Evolutionary conservation across 2,329 filamentous ascomycete genomes (phyloP).

Genomic region (Exophiala lecanii-corni): DNA sequence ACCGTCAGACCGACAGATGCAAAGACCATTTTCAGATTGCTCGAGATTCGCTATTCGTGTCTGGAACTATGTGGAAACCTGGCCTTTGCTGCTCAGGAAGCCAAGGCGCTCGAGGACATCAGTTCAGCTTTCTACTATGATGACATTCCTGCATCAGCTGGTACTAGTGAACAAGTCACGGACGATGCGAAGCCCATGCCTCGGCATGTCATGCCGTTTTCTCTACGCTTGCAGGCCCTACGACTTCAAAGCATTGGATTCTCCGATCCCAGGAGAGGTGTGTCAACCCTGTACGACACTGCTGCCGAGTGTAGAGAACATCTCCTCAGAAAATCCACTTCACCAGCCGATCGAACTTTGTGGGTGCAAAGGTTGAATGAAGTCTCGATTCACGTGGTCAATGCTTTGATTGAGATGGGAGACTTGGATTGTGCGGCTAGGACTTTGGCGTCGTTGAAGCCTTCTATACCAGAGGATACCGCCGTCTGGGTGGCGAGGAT

Average conservation of each 20-base stretch:
- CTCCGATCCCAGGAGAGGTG: conserved; percentile 73
- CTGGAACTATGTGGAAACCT: conserved; percentile 73
- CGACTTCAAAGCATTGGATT: conserved; percentile 82
- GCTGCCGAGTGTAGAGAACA: conserved; percentile 68
- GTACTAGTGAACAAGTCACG: conserved; percentile 37
- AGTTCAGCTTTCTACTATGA: conserved; percentile 52
- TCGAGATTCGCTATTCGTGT: conserved; percentile 78
- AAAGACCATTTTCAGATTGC: conserved; percentile 65
- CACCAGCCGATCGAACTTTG: conserved; percentile 53
- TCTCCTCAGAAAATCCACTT: conserved; percentile 48
- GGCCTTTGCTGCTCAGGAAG: conserved; percentile 62
- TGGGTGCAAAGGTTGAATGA: conserved; percentile 73
- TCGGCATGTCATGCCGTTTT: conserved; percentile 78
- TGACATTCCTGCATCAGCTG: conserved; percentile 4
- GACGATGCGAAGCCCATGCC: conserved; percentile 62
- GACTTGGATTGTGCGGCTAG: conserved; percentile 74
- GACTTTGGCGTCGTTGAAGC: conserved; percentile 61
- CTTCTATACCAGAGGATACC: conserved; percentile 27
- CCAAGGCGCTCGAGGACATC: conserved; percentile 58
- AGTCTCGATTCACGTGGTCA: conserved; percentile 61
- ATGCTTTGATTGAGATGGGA: conserved; percentile 61
- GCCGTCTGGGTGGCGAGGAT: conserved; percentile 34
- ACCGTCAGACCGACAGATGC: conserved; percentile 48
- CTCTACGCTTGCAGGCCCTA: conserved; percentile 75
- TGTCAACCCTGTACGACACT: conserved; percentile 88